Conservation (phyloP, 192 early-diverging fungal species). For the Neocallimastix lanati region DNA sequence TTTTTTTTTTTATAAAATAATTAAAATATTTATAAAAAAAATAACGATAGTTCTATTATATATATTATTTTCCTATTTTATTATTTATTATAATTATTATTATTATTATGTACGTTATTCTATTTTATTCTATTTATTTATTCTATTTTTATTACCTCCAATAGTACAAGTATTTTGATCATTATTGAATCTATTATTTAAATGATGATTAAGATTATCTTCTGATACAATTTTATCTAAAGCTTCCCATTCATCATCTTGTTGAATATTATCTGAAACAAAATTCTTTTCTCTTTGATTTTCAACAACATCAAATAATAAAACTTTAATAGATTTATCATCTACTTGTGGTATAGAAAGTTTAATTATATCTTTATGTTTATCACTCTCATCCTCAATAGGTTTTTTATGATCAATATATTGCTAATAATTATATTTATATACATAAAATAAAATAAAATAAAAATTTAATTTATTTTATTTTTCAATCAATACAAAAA, state of each 20-base stretch:
- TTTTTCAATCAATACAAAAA: no score
- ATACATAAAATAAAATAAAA: no score
- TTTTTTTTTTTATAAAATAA: no score
- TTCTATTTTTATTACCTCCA: conserved; percentile 55
- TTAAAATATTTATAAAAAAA: not conserved
- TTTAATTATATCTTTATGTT: conserved; percentile 12
- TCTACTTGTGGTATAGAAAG: conserved; percentile 32
- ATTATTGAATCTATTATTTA: conserved; percentile 11
- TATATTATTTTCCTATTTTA: no score
- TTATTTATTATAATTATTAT: no score
- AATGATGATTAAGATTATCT: conserved; percentile 20
- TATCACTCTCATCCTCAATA: conserved; percentile 17
- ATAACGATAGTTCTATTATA: not conserved
- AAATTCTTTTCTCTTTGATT: not conserved
- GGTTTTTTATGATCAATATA: conserved; percentile 1
- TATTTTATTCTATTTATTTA: no score
- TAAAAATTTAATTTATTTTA: no score
- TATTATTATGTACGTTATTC: no score
- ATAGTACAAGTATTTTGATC: conserved; percentile 48
- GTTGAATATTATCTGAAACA: conserved; percentile 11
- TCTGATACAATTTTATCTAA: conserved; percentile 50
- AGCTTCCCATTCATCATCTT: conserved; percentile 39
- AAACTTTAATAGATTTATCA: conserved; percentile 5
- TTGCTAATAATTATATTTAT: conserved; percentile 2
- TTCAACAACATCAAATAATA: not conserved